phyloP scores from a whole-genome alignment of 805 yeast species.

The Ogataea henricii region DNA sequence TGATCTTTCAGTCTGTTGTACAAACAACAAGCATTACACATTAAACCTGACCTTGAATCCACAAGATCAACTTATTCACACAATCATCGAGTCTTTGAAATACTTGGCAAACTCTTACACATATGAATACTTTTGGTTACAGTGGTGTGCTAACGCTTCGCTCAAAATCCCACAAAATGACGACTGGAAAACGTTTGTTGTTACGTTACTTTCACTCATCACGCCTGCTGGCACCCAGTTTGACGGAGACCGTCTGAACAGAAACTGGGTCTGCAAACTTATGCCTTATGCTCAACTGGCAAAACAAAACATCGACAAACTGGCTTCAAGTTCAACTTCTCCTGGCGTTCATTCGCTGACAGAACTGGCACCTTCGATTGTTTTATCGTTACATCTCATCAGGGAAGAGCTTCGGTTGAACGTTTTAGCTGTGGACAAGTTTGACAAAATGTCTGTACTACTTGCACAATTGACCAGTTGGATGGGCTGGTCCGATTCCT shows the following conservation, averaged over 20 bases:
- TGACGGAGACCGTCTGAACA: conserved; percentile 12
- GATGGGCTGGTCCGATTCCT: conserved; percentile 73
- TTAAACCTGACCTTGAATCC: conserved; percentile 48
- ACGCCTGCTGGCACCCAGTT: conserved; percentile 45
- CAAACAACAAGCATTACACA: conserved; percentile 28
- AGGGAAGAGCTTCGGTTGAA: conserved; percentile 75
- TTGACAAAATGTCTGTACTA: conserved; percentile 49
- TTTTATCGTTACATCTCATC: conserved; percentile 69
- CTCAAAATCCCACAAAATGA: conserved; percentile 38
- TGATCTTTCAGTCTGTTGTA: conserved; percentile 27
- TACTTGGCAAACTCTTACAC: conserved; percentile 59
- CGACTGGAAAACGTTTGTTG: conserved; percentile 64
- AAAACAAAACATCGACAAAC: conserved; percentile 18
- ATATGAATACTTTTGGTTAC: conserved; percentile 57
- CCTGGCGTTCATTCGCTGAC: conserved; percentile 42
- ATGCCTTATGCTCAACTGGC: conserved; percentile 27
- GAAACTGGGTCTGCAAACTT: conserved; percentile 30
- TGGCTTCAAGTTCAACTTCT: conserved; percentile 9
- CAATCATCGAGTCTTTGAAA: conserved; percentile 51
- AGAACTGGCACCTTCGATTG: conserved; percentile 62
- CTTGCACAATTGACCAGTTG: conserved; percentile 62
- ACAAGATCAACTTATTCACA: conserved; percentile 41
- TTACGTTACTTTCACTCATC: conserved; percentile 50
- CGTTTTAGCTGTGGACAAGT: conserved; percentile 40
- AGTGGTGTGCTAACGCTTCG: conserved; percentile 60